Percentiles rank a stretch among this genome's conserved stretches.
These are phyloP conservation scores for Lipomyces yamadae DNA, from an alignment of 805 yeast genomes.

Conservation along the genomic window DNA sequence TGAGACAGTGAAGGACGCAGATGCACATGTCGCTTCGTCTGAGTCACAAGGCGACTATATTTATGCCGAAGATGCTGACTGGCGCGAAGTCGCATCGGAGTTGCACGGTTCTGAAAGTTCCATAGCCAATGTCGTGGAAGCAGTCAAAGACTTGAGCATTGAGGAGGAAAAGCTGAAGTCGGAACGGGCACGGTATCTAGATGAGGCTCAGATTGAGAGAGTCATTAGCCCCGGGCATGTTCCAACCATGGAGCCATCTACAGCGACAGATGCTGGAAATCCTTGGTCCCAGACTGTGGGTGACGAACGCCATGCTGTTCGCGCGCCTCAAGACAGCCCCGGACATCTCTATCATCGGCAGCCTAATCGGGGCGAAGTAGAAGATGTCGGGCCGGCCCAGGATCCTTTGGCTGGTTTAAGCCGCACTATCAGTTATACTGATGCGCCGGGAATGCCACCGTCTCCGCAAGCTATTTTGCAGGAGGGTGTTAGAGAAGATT, in stretches of 20 bases:
- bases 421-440: constrained; percentile 18
- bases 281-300: constrained; percentile 19
- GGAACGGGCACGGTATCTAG: constrained; percentile 12
- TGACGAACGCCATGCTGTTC: constrained; percentile 18
- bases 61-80: constrained; percentile 9
- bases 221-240: constrained; percentile 13
- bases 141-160: constrained; percentile 20
- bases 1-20: neutral
- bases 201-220: constrained; percentile 11
- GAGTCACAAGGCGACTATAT: constrained; percentile 7
- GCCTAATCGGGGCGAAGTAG: constrained; percentile 18
- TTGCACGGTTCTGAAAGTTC: constrained; percentile 13
- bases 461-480: constrained; percentile 24
- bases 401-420: constrained; percentile 27
- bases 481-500: constrained; percentile 12
- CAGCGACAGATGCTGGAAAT: constrained; percentile 4
- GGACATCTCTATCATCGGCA: constrained; percentile 22
- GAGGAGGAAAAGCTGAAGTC: constrained; percentile 21
- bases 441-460: constrained; percentile 29
- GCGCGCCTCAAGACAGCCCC: constrained; percentile 22
- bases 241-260: constrained; percentile 4
- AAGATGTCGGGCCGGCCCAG: constrained; percentile 25
- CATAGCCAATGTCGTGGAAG: constrained; percentile 12
- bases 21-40: neutral
- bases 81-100: constrained; percentile 27